phyloP scores from a whole-genome alignment of 169 alveolate species.

The Toxoplasma gondii region DNA sequence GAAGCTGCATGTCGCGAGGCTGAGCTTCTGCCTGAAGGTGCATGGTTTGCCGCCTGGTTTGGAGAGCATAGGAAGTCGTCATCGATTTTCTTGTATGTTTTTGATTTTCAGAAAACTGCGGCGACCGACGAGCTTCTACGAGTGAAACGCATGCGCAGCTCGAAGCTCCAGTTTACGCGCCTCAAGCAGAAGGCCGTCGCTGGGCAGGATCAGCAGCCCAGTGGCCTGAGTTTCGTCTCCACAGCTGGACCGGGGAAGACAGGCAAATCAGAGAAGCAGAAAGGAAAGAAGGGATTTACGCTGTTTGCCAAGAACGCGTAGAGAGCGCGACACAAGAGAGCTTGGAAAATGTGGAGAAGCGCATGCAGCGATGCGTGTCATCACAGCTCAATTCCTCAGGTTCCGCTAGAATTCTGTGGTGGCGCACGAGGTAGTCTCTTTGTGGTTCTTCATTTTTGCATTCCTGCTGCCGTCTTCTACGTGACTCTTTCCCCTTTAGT shows the following conservation, averaged over 20 bases:
- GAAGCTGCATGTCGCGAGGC: no score
- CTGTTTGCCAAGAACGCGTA: neutral
- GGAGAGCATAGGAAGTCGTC: neutral
- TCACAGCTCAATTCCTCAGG: no score
- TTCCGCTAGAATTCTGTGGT: no score
- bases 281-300: neutral
- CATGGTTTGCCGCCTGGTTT: neutral
- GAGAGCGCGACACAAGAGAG: neutral
- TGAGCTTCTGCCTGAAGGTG: no score
- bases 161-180: neutral
- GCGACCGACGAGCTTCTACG: slow-evolving; percentile 35
- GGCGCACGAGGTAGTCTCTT: no score
- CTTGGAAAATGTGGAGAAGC: neutral
- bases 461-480: no score
- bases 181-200: neutral
- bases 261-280: neutral
- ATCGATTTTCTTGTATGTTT: neutral
- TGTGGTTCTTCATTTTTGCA: no score
- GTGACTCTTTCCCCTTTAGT: no score
- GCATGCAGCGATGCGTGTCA: neutral
- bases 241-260: neutral
- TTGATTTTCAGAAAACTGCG: neutral
- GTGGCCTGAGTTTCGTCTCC: neutral
- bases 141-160: slow-evolving; percentile 24
- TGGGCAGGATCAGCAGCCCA: neutral